Conservation (phyloP, 2,329 filamentous ascomycete species). For the Ophiostoma ulmi region DNA sequence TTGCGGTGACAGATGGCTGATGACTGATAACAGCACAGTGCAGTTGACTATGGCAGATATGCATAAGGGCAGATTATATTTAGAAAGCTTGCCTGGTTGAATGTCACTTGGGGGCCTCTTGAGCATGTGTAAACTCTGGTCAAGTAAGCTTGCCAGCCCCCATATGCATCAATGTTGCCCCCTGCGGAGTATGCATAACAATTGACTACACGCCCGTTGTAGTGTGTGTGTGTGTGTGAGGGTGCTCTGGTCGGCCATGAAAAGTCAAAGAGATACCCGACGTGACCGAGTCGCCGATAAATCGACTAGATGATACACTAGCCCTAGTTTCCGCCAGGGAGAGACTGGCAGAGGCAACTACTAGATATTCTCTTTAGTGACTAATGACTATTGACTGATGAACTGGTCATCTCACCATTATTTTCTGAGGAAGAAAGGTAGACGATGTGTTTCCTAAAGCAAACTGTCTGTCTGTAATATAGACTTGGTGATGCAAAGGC, state of each 20-base stretch:
- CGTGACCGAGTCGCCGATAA: not conserved
- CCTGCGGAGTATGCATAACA: not conserved
- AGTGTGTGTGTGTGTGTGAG: too few species aligned
- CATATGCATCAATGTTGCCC: not conserved
- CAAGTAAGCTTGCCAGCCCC: not conserved
- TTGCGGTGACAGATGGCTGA: not conserved
- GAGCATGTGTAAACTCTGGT: not conserved
- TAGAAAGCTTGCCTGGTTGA: not conserved
- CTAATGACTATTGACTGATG: not conserved
- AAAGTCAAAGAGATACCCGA: not conserved
- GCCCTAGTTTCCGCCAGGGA: not conserved
- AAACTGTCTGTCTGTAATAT: not conserved
- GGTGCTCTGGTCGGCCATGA: not conserved
- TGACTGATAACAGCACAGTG: not conserved
- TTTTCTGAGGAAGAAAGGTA: not conserved
- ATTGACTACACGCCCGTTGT: not conserved
- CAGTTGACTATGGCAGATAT: not conserved
- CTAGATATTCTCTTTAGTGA: not conserved
- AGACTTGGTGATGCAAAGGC: not conserved
- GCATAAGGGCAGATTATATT: not conserved
- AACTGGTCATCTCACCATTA: not conserved
- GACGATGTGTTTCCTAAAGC: not conserved
- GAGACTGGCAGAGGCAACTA: not conserved
- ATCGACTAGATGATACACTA: not conserved
- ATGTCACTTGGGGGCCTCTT: not conserved